Conservation (phyloP, 345 rosid species). For the Camelina neglecta region DNA sequence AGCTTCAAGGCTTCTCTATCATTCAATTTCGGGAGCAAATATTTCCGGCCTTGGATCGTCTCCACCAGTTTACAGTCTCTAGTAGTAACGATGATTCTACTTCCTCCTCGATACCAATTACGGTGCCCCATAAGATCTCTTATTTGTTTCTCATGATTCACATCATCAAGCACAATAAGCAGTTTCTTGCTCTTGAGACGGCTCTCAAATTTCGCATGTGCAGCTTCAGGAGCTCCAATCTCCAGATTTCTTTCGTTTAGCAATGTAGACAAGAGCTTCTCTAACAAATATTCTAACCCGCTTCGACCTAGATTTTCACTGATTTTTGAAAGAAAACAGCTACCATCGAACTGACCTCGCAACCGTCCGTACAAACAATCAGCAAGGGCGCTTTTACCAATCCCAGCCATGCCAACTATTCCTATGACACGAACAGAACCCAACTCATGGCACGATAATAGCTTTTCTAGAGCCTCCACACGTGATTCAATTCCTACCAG, state of each 20-base stretch:
- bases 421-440: conserved; percentile 47
- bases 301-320: conserved; percentile 37
- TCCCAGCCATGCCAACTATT: conserved; percentile 58
- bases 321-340: conserved; percentile 52
- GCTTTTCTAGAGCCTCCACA: conserved; percentile 23
- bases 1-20: conserved; percentile 44
- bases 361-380: conserved; percentile 47
- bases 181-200: conserved; percentile 39
- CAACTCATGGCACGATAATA: conserved; percentile 16
- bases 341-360: conserved; percentile 46
- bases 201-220: conserved; percentile 31
- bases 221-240: conserved; percentile 36
- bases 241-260: conserved; percentile 20
- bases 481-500: conserved; percentile 47
- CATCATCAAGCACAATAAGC: conserved; percentile 50
- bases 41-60: conserved; percentile 29
- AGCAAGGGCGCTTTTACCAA: conserved; percentile 64
- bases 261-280: conserved; percentile 31
- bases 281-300: conserved; percentile 31
- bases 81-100: conserved; percentile 44
- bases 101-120: conserved; percentile 45
- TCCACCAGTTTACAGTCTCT: conserved; percentile 44
- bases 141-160: conserved; percentile 32
- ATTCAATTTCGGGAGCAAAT: conserved; percentile 36
- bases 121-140: conserved; percentile 30